These are phyloP conservation scores for Pseudocercospora macadamiae DNA, from an alignment of 2,329 filamentous ascomycete genomes.

Conservation along the genomic window DNA sequence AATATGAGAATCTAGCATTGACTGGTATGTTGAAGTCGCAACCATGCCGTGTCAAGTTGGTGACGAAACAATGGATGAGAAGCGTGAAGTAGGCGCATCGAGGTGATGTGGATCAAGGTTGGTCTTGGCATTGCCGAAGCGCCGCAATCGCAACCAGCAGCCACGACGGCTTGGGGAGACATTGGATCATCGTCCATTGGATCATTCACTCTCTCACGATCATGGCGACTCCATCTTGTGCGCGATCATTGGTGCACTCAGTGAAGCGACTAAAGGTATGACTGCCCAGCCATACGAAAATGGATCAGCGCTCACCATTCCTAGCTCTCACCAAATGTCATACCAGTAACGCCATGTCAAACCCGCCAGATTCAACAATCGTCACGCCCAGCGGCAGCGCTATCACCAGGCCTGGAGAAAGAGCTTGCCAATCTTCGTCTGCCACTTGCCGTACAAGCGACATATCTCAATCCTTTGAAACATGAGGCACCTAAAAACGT, in stretches of 20 bases:
- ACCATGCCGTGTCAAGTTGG: too few species aligned
- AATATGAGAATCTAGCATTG: too few species aligned
- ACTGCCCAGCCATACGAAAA: background rate
- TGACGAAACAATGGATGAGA: too few species aligned
- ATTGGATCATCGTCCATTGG: too few species aligned
- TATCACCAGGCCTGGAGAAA: constrained; percentile 22
- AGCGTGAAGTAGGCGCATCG: too few species aligned
- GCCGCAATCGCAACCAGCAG: too few species aligned
- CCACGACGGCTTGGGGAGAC: too few species aligned
- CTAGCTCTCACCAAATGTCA: constrained; percentile 28
- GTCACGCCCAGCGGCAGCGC: constrained; percentile 15
- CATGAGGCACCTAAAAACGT: constrained; percentile 55
- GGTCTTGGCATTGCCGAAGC: too few species aligned
- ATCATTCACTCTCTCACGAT: constrained; percentile 24
- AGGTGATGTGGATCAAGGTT: too few species aligned
- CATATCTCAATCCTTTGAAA: constrained; percentile 83
- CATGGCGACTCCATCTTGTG: constrained; percentile 51
- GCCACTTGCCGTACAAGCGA: constrained; percentile 79
- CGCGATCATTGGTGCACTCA: constrained; percentile 47
- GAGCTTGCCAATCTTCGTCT: constrained; percentile 55
- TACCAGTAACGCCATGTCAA: constrained; percentile 13
- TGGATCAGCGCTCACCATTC: background rate
- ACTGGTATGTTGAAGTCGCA: too few species aligned
- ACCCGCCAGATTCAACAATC: constrained; percentile 26
- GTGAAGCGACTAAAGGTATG: constrained; percentile 49